These are phyloP conservation scores for Diplogelasinospora grovesii DNA, from an alignment of 495 filamentous ascomycete genomes.

Conservation along the genomic window DNA sequence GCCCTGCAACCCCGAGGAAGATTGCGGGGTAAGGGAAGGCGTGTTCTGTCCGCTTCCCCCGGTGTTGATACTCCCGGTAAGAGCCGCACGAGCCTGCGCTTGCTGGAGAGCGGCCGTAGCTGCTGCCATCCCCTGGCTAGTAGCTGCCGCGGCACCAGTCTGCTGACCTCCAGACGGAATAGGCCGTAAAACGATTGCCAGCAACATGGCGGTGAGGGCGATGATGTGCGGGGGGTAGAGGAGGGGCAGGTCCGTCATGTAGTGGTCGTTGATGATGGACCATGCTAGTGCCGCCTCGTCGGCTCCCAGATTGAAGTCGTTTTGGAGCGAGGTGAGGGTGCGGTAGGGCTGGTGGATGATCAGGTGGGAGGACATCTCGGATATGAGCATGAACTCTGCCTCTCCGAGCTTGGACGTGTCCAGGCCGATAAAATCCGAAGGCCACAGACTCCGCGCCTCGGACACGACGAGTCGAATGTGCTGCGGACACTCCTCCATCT, in stretches of 20 bases:
- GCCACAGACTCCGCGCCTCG: conserved; percentile 84
- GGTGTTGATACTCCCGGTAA: conserved; percentile 14
- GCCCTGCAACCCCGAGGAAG: conserved; percentile 4
- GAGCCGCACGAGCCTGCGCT: conserved; percentile 26
- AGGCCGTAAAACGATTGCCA: conserved; percentile 70
- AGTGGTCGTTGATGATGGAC: conserved; percentile 92
- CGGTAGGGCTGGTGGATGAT: conserved; percentile 98
- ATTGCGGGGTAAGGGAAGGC: conserved; percentile 8
- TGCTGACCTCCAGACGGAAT: conserved; percentile 7
- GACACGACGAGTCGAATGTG: conserved; percentile 84
- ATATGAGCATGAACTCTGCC: conserved; percentile 93
- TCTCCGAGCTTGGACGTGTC: conserved; percentile 90
- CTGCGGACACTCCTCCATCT: conserved; percentile 97
- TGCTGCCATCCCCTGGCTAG: conserved; percentile 32
- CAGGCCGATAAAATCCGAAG: conserved; percentile 63
- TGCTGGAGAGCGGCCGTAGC: conserved; percentile 36
- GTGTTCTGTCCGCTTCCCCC: conserved; percentile 9
- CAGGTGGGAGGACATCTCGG: conserved; percentile 88
- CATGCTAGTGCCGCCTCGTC: conserved; percentile 77
- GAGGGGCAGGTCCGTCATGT: conserved; percentile 87
- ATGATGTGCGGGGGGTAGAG: conserved; percentile 85
- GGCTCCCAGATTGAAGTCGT: conserved; percentile 58
- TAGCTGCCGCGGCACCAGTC: conserved; percentile 1
- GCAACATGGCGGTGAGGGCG: conserved; percentile 81
- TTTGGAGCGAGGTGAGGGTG: conserved; percentile 66